Base-by-base conservation (phyloP, 1,284 basidiomycete species). In the Ganoderma resinaceum region DNA sequence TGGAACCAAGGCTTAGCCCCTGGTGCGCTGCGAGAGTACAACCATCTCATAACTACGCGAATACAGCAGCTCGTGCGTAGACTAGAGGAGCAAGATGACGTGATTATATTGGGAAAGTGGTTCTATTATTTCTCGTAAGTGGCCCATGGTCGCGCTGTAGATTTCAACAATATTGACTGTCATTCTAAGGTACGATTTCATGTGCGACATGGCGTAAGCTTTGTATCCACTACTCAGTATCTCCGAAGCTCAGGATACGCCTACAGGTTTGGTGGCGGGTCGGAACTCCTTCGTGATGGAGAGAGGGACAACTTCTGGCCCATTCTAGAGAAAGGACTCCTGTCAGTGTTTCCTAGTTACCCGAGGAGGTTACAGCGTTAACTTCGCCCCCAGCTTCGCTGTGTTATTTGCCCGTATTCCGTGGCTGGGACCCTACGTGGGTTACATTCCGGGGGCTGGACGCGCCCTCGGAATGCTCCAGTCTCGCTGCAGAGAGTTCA, bases 181-280 rank as follows among this genome's bases (percentile, higher is more conserved):
- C 11, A 0, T 23, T 26, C 23, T 49, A 6, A 62, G 66, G 7
- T 70, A 66, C 59, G 76, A 78, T 67, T 74, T 78, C 46, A 77
- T 78, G 75, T 69, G 70, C n/a, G 76, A 78, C 55, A 70, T 77
- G 71, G 74, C 70, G 74, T 77, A 52, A 60, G 71, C 67, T 14
- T 16, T 57, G 8, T 31, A 26, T 40, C 11, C 40, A 2, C 40
- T n/a, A 14, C n/a, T 9, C 3, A 26, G 9, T 23, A 49, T 26
- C 23, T 26, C 46, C 23, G 46, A 8, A 14, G 46, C 46, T 49
- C 46, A 49, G 46, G 59, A 35, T 35, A 20, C 2, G 40, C 33
- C 52, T 43, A 43, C 23, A 75, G 74, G 7, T 76, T 76, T 38
- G 74, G 75, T 20, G 74, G 74, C 3, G 72, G 74, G 0, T 68